A percentile compares a stretch with the other conserved stretches of the same genome.
Conservation (phyloP, 2,329 filamentous ascomycete genomes). For the Cucurbitaria berberidis region DNA sequence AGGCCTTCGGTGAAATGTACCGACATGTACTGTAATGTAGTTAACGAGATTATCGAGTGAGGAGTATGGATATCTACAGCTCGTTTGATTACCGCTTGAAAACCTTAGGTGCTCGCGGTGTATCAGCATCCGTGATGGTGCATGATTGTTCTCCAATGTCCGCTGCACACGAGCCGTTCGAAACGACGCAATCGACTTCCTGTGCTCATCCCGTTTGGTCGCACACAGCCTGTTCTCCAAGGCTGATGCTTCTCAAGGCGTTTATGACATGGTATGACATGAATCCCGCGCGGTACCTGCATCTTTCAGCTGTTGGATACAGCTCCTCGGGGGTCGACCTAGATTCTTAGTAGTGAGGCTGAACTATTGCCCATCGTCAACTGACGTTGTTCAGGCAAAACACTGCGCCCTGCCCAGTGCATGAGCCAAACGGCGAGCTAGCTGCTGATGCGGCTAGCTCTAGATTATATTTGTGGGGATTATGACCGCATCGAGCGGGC, state of each 20-base stretch:
- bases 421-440: conserved; percentile 12
- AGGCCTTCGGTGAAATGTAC: not conserved
- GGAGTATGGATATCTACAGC: not conserved
- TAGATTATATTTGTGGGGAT: conserved; percentile 1
- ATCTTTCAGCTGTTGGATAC: conserved; percentile 8
- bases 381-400: conserved; percentile 25
- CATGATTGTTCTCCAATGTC: not conserved
- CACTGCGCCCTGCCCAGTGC: conserved; percentile 22
- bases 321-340: not conserved
- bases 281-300: conserved; percentile 18
- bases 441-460: not conserved
- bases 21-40: no score
- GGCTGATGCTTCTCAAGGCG: no score
- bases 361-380: conserved; percentile 21
- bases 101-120: not conserved
- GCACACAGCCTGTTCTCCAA: conserved; percentile 1
- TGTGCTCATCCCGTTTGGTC: not conserved
- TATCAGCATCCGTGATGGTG: not conserved
- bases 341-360: conserved; percentile 18
- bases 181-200: not conserved
- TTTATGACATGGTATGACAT: conserved; percentile 13
- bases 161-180: not conserved
- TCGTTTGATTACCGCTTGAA: not conserved
- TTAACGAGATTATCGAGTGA: not conserved
- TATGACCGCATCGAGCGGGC: conserved; percentile 6